Evolutionary conservation across 371 early-diverging fungal genomes (phyloP).

Genomic region (Rhizopus sp.): DNA sequence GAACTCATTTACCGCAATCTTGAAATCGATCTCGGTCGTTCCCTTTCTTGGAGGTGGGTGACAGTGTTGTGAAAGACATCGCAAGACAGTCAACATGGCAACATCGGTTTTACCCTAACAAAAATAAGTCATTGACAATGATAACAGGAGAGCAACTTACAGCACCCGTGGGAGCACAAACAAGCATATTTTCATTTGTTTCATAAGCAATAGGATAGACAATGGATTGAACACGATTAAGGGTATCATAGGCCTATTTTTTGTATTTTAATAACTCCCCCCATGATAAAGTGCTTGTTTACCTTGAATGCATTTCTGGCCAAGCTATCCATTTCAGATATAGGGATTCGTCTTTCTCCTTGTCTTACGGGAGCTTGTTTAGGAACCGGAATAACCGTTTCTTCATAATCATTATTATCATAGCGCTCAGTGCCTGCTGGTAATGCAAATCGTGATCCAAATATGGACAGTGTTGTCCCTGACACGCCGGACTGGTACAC

Average conservation of each 20-base stretch:
- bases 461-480: slow-evolving; percentile 54
- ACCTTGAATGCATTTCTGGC: slow-evolving; percentile 79
- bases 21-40: slow-evolving; percentile 44
- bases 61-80: slow-evolving; percentile 72
- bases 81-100: slow-evolving; percentile 91
- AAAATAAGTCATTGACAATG: slow-evolving; percentile 21
- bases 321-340: slow-evolving; percentile 72
- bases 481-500: slow-evolving; percentile 60
- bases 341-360: slow-evolving; percentile 60
- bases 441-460: slow-evolving; percentile 71
- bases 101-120: slow-evolving; percentile 98
- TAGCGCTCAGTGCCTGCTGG: slow-evolving; percentile 72
- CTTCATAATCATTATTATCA: slow-evolving; percentile 75
- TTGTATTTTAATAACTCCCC: background rate
- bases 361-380: slow-evolving; percentile 58
- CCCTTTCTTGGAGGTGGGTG: slow-evolving; percentile 52
- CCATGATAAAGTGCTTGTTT: background rate
- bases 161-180: slow-evolving; percentile 99
- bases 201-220: slow-evolving; percentile 92
- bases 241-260: slow-evolving; percentile 71
- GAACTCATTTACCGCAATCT: slow-evolving; percentile 76
- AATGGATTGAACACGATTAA: slow-evolving; percentile 95
- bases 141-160: slow-evolving; percentile 51
- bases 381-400: slow-evolving; percentile 77
- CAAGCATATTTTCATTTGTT: slow-evolving; percentile 97